Evolutionary conservation across 495 filamentous ascomycete genomes (phyloP), one percentile per base, ranked within the genome.

Genomic region (Aspergillus steynii): DNA sequence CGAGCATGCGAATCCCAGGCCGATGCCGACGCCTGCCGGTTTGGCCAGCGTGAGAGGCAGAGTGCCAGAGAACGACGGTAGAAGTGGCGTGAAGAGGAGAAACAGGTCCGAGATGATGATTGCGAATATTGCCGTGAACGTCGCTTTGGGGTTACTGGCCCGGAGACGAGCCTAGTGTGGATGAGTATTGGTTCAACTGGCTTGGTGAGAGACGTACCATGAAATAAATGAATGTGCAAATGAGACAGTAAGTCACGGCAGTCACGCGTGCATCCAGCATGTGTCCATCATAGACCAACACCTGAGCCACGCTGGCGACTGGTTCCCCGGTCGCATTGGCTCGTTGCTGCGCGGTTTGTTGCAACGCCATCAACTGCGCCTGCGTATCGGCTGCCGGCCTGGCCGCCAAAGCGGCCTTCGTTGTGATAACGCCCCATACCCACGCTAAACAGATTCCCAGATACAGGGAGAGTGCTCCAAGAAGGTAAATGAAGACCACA

Each of bases 241-340:
- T 65, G 3, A 78, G 58, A 29, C 68, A 76, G 52, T 68, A 77
- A 7, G 68, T 70, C 14, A 78, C 65, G 6, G 64, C 72, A 0
- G 74, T 67, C 1, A 80, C 74, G 6, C 77, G 74, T 26, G 72
- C 63, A 64, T 80, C 77, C 31, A 80, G 66, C 77, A 80, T 77
- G 29, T 59, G 71, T 4, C 77, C 77, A 20, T 68, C 59, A 37
- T 70, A 80, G 32, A 80, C 31, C 6, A 80, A 54, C 7, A 54
- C 46, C 56, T 72, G 63, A 5, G 70, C 62, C 0, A 69, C 64
- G 14, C 32, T 29, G 26, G 68, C 53, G 26, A 72, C 27, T 3
- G 63, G 50, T 10, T 68, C 63, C 2, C 74, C 72, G 5, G 71
- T 77, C n/a, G 67, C 55, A 63, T 80, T 78, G 14, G 75, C 73